A percentile compares a stretch with the other conserved stretches of the same genome.
These are phyloP conservation scores for Guadua angustifolia DNA, from an alignment of 176 grass and related monocot genomes.

Conservation along the genomic window DNA sequence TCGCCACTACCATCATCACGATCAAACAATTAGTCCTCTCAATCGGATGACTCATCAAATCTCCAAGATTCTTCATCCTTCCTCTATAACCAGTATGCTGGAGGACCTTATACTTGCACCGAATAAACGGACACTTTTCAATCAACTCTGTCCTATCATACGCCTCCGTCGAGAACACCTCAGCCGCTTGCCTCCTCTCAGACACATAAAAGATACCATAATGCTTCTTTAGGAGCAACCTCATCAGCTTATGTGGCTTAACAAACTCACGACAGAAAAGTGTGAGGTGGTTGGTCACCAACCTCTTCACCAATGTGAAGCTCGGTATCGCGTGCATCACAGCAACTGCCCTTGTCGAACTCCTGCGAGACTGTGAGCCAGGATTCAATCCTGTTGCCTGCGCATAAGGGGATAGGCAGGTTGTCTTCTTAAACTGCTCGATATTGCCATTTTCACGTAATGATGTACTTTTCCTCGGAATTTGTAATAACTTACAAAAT, in stretches of 20 bases:
- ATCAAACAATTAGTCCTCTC: no score
- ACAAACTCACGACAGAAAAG: slow-evolving; percentile 75
- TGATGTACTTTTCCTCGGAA: slow-evolving; percentile 61
- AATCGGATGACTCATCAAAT: slow-evolving; percentile 11
- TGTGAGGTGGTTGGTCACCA: slow-evolving; percentile 84
- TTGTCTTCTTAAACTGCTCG: slow-evolving; percentile 64
- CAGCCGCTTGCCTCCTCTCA: slow-evolving; percentile 74
- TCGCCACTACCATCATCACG: no score
- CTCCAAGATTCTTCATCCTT: slow-evolving; percentile 61
- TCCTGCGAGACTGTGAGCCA: slow-evolving; percentile 46
- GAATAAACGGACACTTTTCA: slow-evolving; percentile 63
- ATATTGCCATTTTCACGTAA: slow-evolving; percentile 60
- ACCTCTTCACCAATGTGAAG: slow-evolving; percentile 87
- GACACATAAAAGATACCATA: slow-evolving; percentile 92
- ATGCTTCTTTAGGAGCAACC: slow-evolving; percentile 70
- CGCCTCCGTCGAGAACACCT: slow-evolving; percentile 86
- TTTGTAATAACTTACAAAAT: slow-evolving; percentile 62
- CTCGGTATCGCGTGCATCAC: slow-evolving; percentile 86
- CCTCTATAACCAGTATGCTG: slow-evolving; percentile 71
- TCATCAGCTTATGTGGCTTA: slow-evolving; percentile 92
- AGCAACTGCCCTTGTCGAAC: slow-evolving; percentile 86
- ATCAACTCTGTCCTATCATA: slow-evolving; percentile 73
- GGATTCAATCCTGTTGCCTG: slow-evolving; percentile 61
- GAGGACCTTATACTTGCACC: slow-evolving; percentile 79
- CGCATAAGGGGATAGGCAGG: slow-evolving; percentile 79